phyloP scores from a whole-genome alignment of 2,329 filamentous ascomycete genomes.

The Phialocephala sp. region DNA sequence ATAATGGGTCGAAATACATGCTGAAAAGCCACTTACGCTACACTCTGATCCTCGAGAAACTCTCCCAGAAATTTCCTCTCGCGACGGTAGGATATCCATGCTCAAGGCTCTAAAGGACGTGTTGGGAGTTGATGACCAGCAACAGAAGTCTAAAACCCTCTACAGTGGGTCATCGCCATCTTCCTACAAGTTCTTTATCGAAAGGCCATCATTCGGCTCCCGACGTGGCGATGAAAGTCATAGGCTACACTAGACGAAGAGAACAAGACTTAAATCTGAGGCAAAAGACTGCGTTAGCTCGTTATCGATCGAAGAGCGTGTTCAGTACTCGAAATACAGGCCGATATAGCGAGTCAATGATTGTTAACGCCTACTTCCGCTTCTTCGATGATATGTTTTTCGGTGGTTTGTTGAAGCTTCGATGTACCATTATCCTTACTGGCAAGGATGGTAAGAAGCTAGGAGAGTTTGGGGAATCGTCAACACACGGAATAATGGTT shows the following conservation, averaged over 20 bases:
- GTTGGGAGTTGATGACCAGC: too few species aligned
- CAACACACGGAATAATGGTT: neutral
- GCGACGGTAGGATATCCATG: too few species aligned
- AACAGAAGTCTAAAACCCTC: too few species aligned
- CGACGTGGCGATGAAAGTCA: neutral
- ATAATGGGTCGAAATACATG: too few species aligned
- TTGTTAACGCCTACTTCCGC: neutral
- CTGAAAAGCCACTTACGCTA: too few species aligned
- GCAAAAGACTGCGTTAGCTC: neutral
- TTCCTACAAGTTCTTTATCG: neutral
- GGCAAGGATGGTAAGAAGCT: neutral
- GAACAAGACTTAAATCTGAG: neutral
- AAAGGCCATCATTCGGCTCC: neutral
- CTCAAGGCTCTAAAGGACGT: too few species aligned
- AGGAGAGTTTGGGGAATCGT: neutral
- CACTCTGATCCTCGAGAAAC: too few species aligned
- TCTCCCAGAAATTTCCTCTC: too few species aligned
- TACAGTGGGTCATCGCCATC: neutral
- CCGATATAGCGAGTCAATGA: neutral
- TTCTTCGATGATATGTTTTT: slow-evolving; percentile 1
- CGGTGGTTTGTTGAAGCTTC: neutral
- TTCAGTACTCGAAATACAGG: neutral
- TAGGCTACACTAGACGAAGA: neutral
- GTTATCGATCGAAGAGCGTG: neutral
- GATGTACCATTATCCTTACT: neutral